Evolutionary conservation across 2,329 filamentous ascomycete genomes (phyloP), one percentile per base, ranked within the genome.

Genomic region (Penicillium sp.): DNA sequence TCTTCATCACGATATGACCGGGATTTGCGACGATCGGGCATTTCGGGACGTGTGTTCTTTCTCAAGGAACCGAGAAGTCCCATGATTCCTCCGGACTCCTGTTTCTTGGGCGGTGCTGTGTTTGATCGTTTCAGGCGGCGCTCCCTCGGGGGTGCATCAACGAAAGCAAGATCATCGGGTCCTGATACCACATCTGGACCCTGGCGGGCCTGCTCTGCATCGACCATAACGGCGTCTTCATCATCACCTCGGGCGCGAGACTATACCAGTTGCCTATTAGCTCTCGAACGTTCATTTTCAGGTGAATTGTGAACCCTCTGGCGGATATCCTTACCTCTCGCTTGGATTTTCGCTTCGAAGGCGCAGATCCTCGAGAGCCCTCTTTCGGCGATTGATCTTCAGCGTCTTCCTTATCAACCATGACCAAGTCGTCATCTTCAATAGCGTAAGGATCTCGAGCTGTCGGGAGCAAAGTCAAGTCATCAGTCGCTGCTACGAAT

Each of bases 401-500:
- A 26, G 65, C 69, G 48, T 75, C 73, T 26, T 81, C 80, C 23
- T 71, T 72, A 60, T 87, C 81, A 36, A 83, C 78, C 78, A 87
- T 81, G 46, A 84, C 77, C 52, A 84, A 75, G 63, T 87, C 85
- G 45, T 88, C 84, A 60, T 89, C 86, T 54, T 85, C 82, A 52
- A 87, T 77, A 23, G 84, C 78, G 75, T 88, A 87, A 56, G 87
- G 83, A 68, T 84, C 80, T 56, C 78, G 79, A 55, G 66, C 39
- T 43, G 13, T 3, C 67, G 51, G 56, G 71, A 73, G 44, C 13
- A 26, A 21, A 31, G 1, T 7, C 8, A 36, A 2, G 18, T 52
- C 47, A 59, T 54, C 24, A 51, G 33, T 26, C 5, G 43, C 33
- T 40, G 29, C 3, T 33, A 9, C 36, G 14, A 14, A 19, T 1